phyloP scores from a whole-genome alignment of 257 asterid species.

The Schizonepeta tenuifolia region DNA sequence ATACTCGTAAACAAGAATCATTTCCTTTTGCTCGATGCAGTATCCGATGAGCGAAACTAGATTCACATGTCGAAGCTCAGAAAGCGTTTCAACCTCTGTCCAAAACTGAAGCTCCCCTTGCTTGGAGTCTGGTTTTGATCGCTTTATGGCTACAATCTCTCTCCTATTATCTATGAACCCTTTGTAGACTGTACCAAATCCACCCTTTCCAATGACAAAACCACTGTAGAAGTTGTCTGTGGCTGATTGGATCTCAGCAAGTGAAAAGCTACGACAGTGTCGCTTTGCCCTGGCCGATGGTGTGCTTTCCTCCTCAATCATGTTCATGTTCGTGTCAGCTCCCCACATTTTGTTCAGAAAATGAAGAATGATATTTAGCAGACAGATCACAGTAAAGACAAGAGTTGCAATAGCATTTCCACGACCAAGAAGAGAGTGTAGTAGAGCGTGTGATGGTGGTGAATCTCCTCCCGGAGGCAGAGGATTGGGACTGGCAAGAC shows the following conservation, averaged over 20 bases:
- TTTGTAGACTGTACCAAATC: conserved; percentile 55
- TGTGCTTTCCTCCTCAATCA: conserved; percentile 38
- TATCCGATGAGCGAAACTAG: conserved; percentile 66
- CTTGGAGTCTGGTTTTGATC: conserved; percentile 53
- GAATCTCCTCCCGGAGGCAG: conserved; percentile 28
- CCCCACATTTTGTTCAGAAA: conserved; percentile 39
- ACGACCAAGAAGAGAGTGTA: conserved; percentile 33
- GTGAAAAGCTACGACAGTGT: conserved; percentile 51
- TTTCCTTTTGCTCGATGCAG: conserved; percentile 60
- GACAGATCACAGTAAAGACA: conserved; percentile 37
- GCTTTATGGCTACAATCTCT: conserved; percentile 56
- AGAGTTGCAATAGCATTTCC: conserved; percentile 46
- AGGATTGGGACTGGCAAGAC: conserved; percentile 55
- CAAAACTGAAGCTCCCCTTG: conserved; percentile 65
- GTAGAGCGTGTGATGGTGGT: conserved; percentile 4
- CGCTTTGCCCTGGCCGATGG: conserved; percentile 36
- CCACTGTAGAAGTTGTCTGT: conserved; percentile 47
- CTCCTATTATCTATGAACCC: conserved; percentile 44
- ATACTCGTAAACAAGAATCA: conserved; percentile 56
- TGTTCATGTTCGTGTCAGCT: background rate
- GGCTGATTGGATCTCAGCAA: conserved; percentile 51
- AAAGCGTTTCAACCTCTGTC: conserved; percentile 65
- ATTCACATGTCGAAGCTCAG: conserved; percentile 61
- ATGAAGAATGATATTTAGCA: conserved; percentile 47
- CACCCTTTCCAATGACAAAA: conserved; percentile 60